phyloP scores from a whole-genome alignment of 495 filamentous ascomycete species.

The Penicillium parvum region DNA sequence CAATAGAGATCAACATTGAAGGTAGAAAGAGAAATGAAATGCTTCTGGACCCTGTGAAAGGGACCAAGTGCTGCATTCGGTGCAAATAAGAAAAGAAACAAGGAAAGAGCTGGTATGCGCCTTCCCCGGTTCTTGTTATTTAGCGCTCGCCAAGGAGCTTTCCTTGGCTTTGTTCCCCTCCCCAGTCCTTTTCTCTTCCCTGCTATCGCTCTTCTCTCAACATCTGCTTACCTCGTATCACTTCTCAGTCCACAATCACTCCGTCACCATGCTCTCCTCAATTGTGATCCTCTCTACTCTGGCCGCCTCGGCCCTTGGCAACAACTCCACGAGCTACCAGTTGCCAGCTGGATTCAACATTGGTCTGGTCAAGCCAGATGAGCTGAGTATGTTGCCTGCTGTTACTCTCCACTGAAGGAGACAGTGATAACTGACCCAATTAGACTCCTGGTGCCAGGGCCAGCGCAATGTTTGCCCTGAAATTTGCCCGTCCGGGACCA shows the following conservation, averaged over 20 bases:
- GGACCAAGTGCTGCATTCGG: constrained; percentile 1
- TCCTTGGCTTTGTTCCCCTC: constrained; percentile 12
- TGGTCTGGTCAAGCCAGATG: constrained; percentile 21
- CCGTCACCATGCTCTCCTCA: constrained; percentile 31
- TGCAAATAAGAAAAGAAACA: background rate
- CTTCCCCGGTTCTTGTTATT: constrained; percentile 3
- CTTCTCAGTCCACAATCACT: constrained; percentile 3
- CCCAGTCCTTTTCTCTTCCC: constrained; percentile 20
- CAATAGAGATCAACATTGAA: background rate
- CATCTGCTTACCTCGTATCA: constrained; percentile 13
- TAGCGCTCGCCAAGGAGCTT: constrained; percentile 1
- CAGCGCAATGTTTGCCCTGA: constrained; percentile 45
- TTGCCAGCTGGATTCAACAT: constrained; percentile 40
- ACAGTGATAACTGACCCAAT: constrained; percentile 5
- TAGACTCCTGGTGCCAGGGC: constrained; percentile 44
- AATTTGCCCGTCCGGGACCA: constrained; percentile 40
- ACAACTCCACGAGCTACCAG: constrained; percentile 30
- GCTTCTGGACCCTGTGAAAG: background rate
- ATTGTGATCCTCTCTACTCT: constrained; percentile 33
- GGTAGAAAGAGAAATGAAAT: background rate
- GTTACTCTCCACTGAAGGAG: background rate
- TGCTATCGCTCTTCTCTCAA: constrained; percentile 16
- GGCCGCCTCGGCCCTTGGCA: constrained; percentile 24
- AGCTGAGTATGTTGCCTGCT: constrained; percentile 28
- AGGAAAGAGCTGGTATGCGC: constrained; percentile 2